These are phyloP conservation scores for Ogataea methanolica DNA, from an alignment of 805 yeast genomes.

Conservation along the genomic window DNA sequence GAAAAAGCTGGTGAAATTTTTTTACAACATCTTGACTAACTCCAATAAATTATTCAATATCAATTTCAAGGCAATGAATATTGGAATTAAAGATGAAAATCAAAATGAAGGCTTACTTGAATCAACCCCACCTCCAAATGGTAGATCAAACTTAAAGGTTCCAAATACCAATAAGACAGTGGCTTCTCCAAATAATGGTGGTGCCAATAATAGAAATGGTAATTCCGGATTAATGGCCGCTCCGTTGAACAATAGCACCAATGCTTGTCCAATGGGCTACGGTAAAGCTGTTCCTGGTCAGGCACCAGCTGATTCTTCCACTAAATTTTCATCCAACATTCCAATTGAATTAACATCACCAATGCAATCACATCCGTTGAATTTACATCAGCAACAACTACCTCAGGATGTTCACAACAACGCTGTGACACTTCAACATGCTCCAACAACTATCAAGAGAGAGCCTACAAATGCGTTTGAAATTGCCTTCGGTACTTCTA, in stretches of 20 bases:
- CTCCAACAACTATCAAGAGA: constrained; percentile 12
- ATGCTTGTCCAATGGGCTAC: neutral
- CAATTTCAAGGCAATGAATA: constrained; percentile 26
- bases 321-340: constrained; percentile 9
- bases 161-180: neutral
- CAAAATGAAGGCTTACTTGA: constrained; percentile 9
- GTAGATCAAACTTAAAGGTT: neutral
- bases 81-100: constrained; percentile 12
- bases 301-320: constrained; percentile 8
- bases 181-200: neutral
- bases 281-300: neutral
- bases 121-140: constrained; percentile 7
- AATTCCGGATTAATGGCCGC: neutral
- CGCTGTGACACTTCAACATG: neutral
- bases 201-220: neutral
- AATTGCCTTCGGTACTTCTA: constrained; percentile 33
- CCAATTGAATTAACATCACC: constrained; percentile 1
- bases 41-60: constrained; percentile 31
- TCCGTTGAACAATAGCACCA: neutral
- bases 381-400: constrained; percentile 6
- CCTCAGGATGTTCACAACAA: neutral
- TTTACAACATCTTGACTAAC: constrained; percentile 31
- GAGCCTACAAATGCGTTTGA: constrained; percentile 29
- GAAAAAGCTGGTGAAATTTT: constrained; percentile 36
- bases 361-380: constrained; percentile 3